Evolutionary conservation across 2,329 filamentous ascomycete species (phyloP), one percentile per base, ranked within the genome.

Genomic region (Penicillium sp.): DNA sequence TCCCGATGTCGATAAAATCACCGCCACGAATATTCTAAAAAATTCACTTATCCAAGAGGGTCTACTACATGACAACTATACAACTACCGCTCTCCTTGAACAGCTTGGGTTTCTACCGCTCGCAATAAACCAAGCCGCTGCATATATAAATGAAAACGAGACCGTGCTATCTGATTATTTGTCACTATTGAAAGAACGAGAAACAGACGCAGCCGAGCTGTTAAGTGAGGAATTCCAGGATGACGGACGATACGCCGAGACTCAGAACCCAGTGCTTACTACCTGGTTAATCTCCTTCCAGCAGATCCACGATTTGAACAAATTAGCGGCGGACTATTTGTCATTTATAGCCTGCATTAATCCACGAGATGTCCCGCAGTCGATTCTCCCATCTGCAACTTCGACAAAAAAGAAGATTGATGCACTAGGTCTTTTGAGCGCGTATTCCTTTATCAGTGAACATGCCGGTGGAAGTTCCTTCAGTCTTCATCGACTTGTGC

Each of bases 231-330:
- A 56, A 4, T 61, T 61, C 49, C 41, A 41, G 9, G 54, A 55
- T 15, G 32, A 55, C n/a, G 45, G 45, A 10, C 45, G 58, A 17
- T 59, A 61, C 26, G 9, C 32, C 2, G 49, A 49, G 8, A 50
- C 18, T n/a, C 33, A 54, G 24, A 59, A 61, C 30, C 36, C 56
- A n/a, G 34, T 59, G 7, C 36, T 34, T 9, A 39, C 6, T 3
- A 59, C 55, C 4, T 61, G 58, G 58, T 29, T 52, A 2, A 48
- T 56, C n/a, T 61, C 55, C 20, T 61, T 61, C 18, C 17, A 52
- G n/a, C 55, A 59, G n/a, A 27, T 27, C 12, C 46, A 51, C 13
- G 17, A 29, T 2, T 27, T 17, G 1, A 29, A 48, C 29, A 7
- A 23, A 13, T 15, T 52, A 4, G 52, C 55, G 17, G 24, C 24